A percentile compares a stretch with the other conserved stretches of the same genome.
These are phyloP conservation scores for Chloromonas sp. DNA, from an alignment of 163 green algal species.

Conservation along the genomic window DNA sequence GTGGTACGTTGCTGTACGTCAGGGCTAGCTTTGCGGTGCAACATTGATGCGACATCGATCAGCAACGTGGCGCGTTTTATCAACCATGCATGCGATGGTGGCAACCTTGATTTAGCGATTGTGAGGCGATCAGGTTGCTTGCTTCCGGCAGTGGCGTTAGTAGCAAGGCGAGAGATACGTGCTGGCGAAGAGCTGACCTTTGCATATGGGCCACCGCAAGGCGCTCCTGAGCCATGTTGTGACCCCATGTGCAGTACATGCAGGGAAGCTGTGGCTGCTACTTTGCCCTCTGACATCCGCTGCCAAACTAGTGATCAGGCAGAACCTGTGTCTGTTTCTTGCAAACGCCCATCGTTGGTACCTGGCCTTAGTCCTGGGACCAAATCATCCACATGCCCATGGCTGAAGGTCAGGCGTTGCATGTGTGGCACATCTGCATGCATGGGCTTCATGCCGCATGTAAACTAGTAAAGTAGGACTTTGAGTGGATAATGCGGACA, in stretches of 20 bases:
- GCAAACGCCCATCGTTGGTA: too few relatives aligned
- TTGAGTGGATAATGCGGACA: not conserved
- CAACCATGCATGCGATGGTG: slow-evolving; percentile 65
- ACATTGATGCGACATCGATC: slow-evolving; percentile 55
- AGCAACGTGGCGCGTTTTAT: slow-evolving; percentile 67
- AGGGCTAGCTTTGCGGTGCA: slow-evolving; percentile 23
- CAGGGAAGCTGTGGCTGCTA: too few relatives aligned
- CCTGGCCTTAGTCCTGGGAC: too few relatives aligned
- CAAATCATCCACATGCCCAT: too few relatives aligned
- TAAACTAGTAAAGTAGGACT: slow-evolving; percentile 1
- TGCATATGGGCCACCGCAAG: slow-evolving; percentile 43
- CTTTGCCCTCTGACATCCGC: too few relatives aligned
- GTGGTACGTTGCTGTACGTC: too few relatives aligned
- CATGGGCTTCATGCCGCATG: slow-evolving; percentile 37
- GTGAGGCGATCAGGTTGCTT: slow-evolving; percentile 23
- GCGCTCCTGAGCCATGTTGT: not conserved
- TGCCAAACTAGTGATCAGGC: too few relatives aligned
- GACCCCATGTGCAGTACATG: too few relatives aligned
- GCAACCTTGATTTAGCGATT: slow-evolving; percentile 44
- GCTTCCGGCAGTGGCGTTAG: slow-evolving; percentile 40
- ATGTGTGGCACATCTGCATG: slow-evolving; percentile 35
- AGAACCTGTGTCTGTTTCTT: too few relatives aligned
- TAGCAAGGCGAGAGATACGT: slow-evolving; percentile 31
- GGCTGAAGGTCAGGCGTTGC: slow-evolving; percentile 11
- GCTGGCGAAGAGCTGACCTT: slow-evolving; percentile 62